Evolutionary conservation across 306 rosid species (phyloP), one percentile per base, ranked within the genome.

Genomic region (Parietaria judaica): DNA sequence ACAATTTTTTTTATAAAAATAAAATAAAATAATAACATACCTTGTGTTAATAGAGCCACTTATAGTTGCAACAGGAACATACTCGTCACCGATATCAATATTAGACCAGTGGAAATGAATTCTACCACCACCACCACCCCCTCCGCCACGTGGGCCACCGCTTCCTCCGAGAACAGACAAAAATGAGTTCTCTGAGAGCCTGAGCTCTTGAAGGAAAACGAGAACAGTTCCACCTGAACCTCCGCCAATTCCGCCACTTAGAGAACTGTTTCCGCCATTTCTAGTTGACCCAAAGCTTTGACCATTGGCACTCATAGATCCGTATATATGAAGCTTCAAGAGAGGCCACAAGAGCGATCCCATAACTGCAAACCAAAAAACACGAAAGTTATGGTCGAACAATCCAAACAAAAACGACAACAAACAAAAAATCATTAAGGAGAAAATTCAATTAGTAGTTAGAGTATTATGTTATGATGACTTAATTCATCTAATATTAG

Each of bases 121-220:
- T 82, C 98, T 80, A 76, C 98, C 98, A 68, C 98, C 98, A 53
- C 98, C 98, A 54, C 98, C 98, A 2, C 98, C 98, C 6, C 98
- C 98, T 6, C 96, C 98, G 52, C 98, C 98, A 64, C 72, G 80
- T 15, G 84, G 73, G 63, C 98, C 90, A 75, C 98, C 98, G 65
- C 73, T 80, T 49, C 98, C 98, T 59, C 98, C 98, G 63, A 76
- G 70, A 68, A 80, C 85, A 61, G 95, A 83, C 66, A 92, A 74
- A 72, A 86, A 80, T 72, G 98, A 92, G 65, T 78, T 76, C 67
- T 72, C 76, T 73, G 79, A 70, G 72, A 92, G 85, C 73, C 74
- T 68, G 49, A 92, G 89, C 70, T 82, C 96, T 70, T 88, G 98
- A 84, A 92, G 98, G 80, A 88, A 92, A 82, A 88, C 83, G 70